Base-by-base conservation (phyloP, 2,329 filamentous ascomycete genomes). In the Exophiala lecanii-corni region DNA sequence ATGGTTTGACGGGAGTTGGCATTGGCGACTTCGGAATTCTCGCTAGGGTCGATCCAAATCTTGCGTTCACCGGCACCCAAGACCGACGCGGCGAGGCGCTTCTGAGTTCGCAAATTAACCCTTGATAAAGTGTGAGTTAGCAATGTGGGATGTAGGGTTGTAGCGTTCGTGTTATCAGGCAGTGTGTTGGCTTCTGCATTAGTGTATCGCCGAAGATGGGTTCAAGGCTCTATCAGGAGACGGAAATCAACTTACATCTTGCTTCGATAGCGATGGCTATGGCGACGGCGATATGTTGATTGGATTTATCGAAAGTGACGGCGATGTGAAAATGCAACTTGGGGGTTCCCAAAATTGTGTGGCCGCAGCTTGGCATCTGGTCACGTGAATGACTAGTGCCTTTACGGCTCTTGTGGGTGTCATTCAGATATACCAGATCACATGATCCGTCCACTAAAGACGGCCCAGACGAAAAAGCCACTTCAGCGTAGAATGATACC, bases 31-130 rank as follows among this genome's bases (percentile, higher is more conserved):
- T 98, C 92, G 81, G 76, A 92, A 77, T 89, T 82, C 81, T 98
- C 92, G 74, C 94, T 97, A 74, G 92, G 92, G 77, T 98, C 92
- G 72, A 98, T 89, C 92, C 92, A 98, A 78, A 98, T 94, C 87
- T 98, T 98, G 84, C 91, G 87, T 86, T 98, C 84, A 73, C 92
- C 92, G 79, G 88, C 94, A 81, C 89, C 89, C 73, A 95, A 87
- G 74, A 98, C 92, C 75, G 91, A 86, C 70, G 92, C 88, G 73
- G 92, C 92, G 69, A 98, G 89, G 79, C 94, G 91, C 86, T 98
- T 98, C 84, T 98, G 94, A 74, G 92, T 97, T 75, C 84, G 85
- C 76, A 98, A 86, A 74, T 97, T 97, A 86, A 95, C 89, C 92
- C 92, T 98, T 71, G 62, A 62, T 26, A 26, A 26, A 12, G 6